phyloP scores from a whole-genome alignment of 495 filamentous ascomycete species.

The Chaetomium tenue region DNA sequence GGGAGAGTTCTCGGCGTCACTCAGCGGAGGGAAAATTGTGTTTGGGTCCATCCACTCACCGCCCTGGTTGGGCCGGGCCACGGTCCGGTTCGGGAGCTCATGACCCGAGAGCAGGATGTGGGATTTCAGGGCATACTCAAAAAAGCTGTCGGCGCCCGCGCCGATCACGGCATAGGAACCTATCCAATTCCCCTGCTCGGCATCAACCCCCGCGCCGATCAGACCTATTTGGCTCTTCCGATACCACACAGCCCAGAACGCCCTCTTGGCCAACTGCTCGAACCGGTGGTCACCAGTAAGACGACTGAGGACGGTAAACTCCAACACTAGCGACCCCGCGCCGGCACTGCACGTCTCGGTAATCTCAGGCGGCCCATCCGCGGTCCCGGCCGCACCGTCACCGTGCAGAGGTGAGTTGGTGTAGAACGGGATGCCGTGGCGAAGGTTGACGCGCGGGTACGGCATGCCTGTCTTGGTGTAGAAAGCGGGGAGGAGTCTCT shows the following conservation, averaged over 20 bases:
- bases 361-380: conserved; percentile 59
- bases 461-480: conserved; percentile 85
- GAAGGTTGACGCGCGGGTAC: conserved; percentile 91
- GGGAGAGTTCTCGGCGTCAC: conserved; percentile 64
- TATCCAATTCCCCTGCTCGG: conserved; percentile 87
- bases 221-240: conserved; percentile 80
- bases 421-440: conserved; percentile 89
- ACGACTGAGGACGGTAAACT: conserved; percentile 86
- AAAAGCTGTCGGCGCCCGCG: conserved; percentile 95
- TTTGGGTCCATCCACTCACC: conserved; percentile 54
- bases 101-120: conserved; percentile 80
- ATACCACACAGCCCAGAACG: conserved; percentile 94
- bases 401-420: conserved; percentile 69
- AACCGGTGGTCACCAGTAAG: conserved; percentile 83
- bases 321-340: conserved; percentile 87
- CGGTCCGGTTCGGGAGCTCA: conserved; percentile 52
- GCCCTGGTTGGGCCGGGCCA: conserved; percentile 25
- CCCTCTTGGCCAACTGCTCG: conserved; percentile 82
- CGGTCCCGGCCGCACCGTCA: conserved; percentile 30
- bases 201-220: conserved; percentile 90
- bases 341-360: conserved; percentile 97
- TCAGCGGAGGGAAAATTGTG: conserved; percentile 56
- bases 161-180: conserved; percentile 86
- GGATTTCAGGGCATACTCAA: conserved; percentile 94
- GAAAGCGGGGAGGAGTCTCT: conserved; percentile 85